A percentile compares a stretch with the other conserved stretches of the same genome.
Conservation (phyloP, 2,329 filamentous ascomycete species). For the Microcyclosporella mali region DNA sequence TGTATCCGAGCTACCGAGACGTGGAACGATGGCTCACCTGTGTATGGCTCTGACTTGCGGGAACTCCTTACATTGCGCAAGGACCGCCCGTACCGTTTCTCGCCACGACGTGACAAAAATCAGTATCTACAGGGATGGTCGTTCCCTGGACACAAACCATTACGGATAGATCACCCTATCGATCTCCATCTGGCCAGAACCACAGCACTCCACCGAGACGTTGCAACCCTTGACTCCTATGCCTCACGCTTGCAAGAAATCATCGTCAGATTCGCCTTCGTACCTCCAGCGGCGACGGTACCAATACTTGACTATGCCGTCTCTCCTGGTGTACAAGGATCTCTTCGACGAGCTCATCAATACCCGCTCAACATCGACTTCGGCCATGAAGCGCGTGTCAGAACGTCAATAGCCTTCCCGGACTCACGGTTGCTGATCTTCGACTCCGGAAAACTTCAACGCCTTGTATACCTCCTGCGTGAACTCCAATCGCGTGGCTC, state of each 20-base stretch:
- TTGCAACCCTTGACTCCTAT: constrained; percentile 65
- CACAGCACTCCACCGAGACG: constrained; percentile 22
- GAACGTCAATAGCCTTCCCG: constrained; percentile 90
- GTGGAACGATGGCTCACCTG: constrained; percentile 14
- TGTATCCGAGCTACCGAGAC: constrained; percentile 24
- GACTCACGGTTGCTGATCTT: constrained; percentile 95
- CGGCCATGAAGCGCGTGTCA: constrained; percentile 89
- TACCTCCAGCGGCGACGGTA: constrained; percentile 82
- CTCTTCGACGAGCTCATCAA: constrained; percentile 18
- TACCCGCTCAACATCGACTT: constrained; percentile 59
- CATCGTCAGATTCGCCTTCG: constrained; percentile 83
- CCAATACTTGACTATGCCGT: constrained; percentile 31
- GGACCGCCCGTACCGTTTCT: constrained; percentile 15
- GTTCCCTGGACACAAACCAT: constrained; percentile 8
- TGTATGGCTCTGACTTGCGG: constrained; percentile 28
- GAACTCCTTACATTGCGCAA: constrained; percentile 24
- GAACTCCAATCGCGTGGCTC: constrained; percentile 84
- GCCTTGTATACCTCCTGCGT: constrained; percentile 77
- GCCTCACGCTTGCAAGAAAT: constrained; percentile 65
- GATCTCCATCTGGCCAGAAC: constrained; percentile 21
- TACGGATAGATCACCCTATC: constrained; percentile 22
- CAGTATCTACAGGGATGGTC: background rate
- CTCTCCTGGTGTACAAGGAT: constrained; percentile 20
- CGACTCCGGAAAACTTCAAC: constrained; percentile 93
- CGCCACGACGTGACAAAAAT: constrained; percentile 9